Percentiles rank a stretch among this genome's conserved stretches.
These are phyloP conservation scores for Cladophialophora exuberans DNA, from an alignment of 2,329 filamentous ascomycete genomes.

Conservation along the genomic window DNA sequence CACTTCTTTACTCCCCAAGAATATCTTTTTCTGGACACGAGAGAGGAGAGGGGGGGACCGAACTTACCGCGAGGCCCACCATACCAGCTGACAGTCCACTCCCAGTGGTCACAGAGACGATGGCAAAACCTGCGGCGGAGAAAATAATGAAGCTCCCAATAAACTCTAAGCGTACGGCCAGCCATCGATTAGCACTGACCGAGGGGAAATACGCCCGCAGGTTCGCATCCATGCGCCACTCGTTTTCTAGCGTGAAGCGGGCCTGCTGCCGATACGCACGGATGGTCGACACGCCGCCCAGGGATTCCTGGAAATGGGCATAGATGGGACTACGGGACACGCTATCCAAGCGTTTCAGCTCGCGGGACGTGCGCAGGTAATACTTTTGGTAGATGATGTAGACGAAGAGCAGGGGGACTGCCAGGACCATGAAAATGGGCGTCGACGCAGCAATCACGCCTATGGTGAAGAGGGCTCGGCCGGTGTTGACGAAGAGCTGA, in stretches of 20 bases:
- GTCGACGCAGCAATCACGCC: slow-evolving; percentile 80
- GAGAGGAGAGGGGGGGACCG: neutral
- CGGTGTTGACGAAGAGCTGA: slow-evolving; percentile 72
- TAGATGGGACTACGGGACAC: slow-evolving; percentile 95
- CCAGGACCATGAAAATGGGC: slow-evolving; percentile 77
- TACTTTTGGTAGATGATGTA: slow-evolving; percentile 97
- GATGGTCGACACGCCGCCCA: slow-evolving; percentile 92
- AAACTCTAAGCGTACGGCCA: slow-evolving; percentile 92
- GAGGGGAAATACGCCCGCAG: slow-evolving; percentile 93
- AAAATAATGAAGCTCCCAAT: slow-evolving; percentile 94
- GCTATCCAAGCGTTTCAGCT: slow-evolving; percentile 94
- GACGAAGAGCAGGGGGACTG: slow-evolving; percentile 76
- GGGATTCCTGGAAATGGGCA: slow-evolving; percentile 96
- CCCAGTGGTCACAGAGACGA: slow-evolving; percentile 75
- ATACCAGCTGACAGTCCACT: slow-evolving; percentile 68
- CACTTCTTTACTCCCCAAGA: no score
- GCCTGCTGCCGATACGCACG: slow-evolving; percentile 89
- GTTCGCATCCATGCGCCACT: slow-evolving; percentile 96
- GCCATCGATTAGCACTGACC: slow-evolving; percentile 91
- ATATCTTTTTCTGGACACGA: no score
- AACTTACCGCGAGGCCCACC: slow-evolving; percentile 72
- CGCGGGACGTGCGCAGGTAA: slow-evolving; percentile 92
- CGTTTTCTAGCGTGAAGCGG: slow-evolving; percentile 88
- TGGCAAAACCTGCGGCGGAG: slow-evolving; percentile 77
- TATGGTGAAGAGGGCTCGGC: slow-evolving; percentile 79